Evolutionary conservation across 2,329 filamentous ascomycete species (phyloP), one percentile per base, ranked within the genome.

Genomic region (Stylonectria norvegica): DNA sequence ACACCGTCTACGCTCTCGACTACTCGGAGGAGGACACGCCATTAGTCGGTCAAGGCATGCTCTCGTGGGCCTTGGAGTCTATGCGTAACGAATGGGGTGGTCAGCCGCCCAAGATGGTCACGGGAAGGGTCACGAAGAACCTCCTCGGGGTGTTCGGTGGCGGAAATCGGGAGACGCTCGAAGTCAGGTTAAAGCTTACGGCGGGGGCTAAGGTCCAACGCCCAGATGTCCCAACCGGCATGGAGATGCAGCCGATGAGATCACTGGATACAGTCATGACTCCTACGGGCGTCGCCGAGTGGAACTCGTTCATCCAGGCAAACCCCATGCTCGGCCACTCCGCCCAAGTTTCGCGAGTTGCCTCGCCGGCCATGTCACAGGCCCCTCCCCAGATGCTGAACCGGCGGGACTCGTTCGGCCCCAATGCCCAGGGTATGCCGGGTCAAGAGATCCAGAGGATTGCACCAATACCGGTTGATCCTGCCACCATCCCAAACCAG

Each of bases 1-100:
- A 93, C 67, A 93, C 89, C n/a, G 83, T 98, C 41, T 98, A 98
- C 66, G 89, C 91, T 20, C 88, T 89, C 69, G 93, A 98, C 65
- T 97, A 91, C 64, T 96, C 93, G 10, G 93, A 98, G 67, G 86
- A 87, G 49, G 90, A 96, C 59, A 88, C 84, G 14, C 93, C 94
- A 38, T 75, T 97, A 40, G 91, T 96, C 17, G 93, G 93, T 16
- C 91, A 98, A 65, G 93, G 94, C 38, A 88, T 97, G 82, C 73
- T 98, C 15, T 97, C 93, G 25, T 85, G 86, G 78, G 81, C 84
- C 16, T 73, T 97, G 32, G 79, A 60, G 58, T 60, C 65, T 3
- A 57, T 68, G 49, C 53, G 55, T 18, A 49, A 52, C 22, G 56
- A 65, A 18, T 47, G 52, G 70, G 14, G 69, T 73, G 18, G 73